phyloP scores from a whole-genome alignment of 108 stramenopile genomes.

The Aurantiochytrium sp. region DNA sequence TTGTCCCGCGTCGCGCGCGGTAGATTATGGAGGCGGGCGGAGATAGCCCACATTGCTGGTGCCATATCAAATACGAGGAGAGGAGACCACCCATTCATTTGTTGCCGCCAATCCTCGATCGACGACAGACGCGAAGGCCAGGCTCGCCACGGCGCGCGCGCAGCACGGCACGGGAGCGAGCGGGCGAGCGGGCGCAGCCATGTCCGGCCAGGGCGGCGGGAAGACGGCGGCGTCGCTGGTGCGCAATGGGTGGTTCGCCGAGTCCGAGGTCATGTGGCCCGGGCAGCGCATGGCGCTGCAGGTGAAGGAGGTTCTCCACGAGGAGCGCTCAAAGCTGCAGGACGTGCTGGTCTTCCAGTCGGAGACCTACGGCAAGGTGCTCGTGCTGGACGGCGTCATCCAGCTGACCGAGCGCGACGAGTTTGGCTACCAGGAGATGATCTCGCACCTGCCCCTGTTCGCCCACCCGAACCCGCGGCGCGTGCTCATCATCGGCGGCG shows the following conservation, averaged over 20 bases:
- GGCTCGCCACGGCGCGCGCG: too few relatives aligned
- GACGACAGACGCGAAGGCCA: too few relatives aligned
- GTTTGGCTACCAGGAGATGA: conserved; percentile 94
- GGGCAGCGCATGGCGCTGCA: conserved; percentile 51
- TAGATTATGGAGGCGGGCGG: too few relatives aligned
- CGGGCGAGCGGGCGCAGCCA: too few relatives aligned
- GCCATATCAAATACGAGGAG: too few relatives aligned
- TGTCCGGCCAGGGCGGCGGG: too few relatives aligned
- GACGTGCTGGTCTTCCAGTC: conserved; percentile 93
- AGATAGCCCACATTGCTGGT: too few relatives aligned
- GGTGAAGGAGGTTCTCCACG: conserved; percentile 48
- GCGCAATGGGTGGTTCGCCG: conserved; percentile 75
- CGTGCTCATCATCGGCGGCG: conserved; percentile 93
- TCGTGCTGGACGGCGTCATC: conserved; percentile 95
- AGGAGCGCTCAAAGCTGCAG: conserved; percentile 74
- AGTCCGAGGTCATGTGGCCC: conserved; percentile 74
- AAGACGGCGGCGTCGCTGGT: background rate
- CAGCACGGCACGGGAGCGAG: too few relatives aligned
- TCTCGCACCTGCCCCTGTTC: conserved; percentile 86
- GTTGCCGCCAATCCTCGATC: too few relatives aligned
- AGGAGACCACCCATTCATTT: too few relatives aligned
- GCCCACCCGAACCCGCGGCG: conserved; percentile 79
- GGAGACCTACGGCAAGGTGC: conserved; percentile 79
- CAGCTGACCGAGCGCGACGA: conserved; percentile 93
- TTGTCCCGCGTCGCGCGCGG: too few relatives aligned